These are phyloP conservation scores for Eucalyptus grandis DNA, from an alignment of 345 rosid genomes.

Conservation along the genomic window DNA sequence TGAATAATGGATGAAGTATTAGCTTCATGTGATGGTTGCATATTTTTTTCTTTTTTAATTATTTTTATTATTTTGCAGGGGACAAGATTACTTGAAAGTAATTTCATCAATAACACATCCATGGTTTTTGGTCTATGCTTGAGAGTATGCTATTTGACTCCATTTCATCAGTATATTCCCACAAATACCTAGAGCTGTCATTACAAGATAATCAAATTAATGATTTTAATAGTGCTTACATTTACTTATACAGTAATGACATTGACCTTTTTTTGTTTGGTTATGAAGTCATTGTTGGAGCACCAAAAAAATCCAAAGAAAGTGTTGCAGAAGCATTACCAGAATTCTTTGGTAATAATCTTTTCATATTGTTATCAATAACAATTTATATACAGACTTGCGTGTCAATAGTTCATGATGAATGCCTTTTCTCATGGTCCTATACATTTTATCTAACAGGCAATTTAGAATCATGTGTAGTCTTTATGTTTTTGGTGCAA, in stretches of 20 bases:
- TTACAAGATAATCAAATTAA: background rate
- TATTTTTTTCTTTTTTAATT: too few species aligned
- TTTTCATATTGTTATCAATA: background rate
- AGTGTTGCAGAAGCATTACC: constrained; percentile 77
- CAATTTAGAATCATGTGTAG: background rate
- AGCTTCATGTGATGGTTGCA: background rate
- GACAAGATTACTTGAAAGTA: constrained; percentile 79
- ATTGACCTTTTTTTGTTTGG: background rate
- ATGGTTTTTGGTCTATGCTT: constrained; percentile 90
- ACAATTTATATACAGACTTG: background rate
- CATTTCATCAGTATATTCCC: background rate
- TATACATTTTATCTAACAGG: background rate
- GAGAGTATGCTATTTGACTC: constrained; percentile 39
- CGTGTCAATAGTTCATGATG: background rate
- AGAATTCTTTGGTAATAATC: constrained; percentile 69
- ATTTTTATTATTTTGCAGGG: constrained; percentile 42
- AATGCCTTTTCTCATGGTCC: background rate
- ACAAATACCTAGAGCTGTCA: background rate
- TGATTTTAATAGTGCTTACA: background rate
- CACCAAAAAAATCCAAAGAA: constrained; percentile 84
- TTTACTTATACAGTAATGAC: background rate
- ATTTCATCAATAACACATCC: constrained; percentile 87
- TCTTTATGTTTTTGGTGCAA: background rate
- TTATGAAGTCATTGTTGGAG: constrained; percentile 67
- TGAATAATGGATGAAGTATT: background rate